Base-by-base conservation (phyloP, 225 moss, liverwort and hornwort genomes). In the Antitrichia curtipendula region DNA sequence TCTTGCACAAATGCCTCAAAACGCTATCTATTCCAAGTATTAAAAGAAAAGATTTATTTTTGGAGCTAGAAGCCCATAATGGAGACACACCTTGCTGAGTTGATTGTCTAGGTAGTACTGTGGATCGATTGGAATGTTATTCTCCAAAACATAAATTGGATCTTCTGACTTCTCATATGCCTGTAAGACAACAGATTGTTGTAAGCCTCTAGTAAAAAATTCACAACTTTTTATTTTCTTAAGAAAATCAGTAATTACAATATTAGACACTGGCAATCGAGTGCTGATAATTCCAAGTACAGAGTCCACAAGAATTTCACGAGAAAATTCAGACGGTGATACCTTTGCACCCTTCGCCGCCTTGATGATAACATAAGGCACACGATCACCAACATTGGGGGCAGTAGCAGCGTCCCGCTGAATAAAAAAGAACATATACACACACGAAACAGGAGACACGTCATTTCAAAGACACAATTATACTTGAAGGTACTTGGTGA, bases 111-210 rank as follows among this genome's bases (percentile, higher is more conserved):
- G 91, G 85, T 99, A 99, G 85, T 99, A 99, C 66, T 96, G 93
- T 3, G 98, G 97, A 85, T 99, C 98, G 52, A 99, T 99, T 50
- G 98, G 98, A 82, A 99, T 96, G 50, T 96, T 99, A 84, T 99
- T 99, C 82, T 99, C 98, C 86, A 99, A 70, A 84, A 99, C 98
- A 91, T 87, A 99, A n/a, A 99, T 99, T 28, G 98, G 98, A 92
- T 99, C 98, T 91, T 99, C 98, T 77, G 98, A 99, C 82, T 94
- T 97, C 89, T 99, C 98, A 84, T 97, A 99, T 40, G 98, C 98
- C 96, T 96, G 94, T 62, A 78, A 84, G 72, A 69, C 72, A 85
- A 90, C 69, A 81, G 40, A 82, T 74, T 87, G 62, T 70, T 71
- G 50, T 82, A 64, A 85, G 87, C 21, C 47, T 89, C 22, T 0